Conservation (phyloP, 1,284 basidiomycete genomes). For the Trichosporon inkin region DNA sequence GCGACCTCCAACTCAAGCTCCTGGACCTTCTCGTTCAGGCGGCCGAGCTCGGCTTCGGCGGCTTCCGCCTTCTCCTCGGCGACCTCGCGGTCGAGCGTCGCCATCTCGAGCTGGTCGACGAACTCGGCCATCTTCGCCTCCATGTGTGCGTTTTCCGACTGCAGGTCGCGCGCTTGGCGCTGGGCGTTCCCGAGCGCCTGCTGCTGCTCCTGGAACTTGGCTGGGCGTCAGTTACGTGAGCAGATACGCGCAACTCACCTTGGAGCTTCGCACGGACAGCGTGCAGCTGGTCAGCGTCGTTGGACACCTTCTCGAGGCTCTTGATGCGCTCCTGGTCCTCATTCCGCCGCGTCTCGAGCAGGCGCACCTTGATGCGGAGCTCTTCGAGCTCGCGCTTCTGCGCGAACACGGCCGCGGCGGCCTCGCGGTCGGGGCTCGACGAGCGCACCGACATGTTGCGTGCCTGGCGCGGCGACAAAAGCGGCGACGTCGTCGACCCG, state of each 20-base stretch:
- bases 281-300: constrained; percentile 80
- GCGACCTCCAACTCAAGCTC: constrained; percentile 78
- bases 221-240: constrained; percentile 38
- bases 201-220: constrained; percentile 75
- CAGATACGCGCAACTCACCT: constrained; percentile 31
- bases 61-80: constrained; percentile 89
- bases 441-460: constrained; percentile 6
- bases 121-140: constrained; percentile 64
- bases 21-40: constrained; percentile 71
- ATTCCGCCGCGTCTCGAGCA: constrained; percentile 77
- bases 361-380: constrained; percentile 72
- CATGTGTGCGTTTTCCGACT: constrained; percentile 60
- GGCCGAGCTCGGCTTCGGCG: constrained; percentile 70
- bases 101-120: constrained; percentile 88
- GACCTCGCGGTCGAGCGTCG: constrained; percentile 92
- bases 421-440: constrained; percentile 21
- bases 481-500: background rate
- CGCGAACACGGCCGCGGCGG: constrained; percentile 25
- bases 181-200: constrained; percentile 67
- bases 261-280: constrained; percentile 80
- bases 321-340: constrained; percentile 80
- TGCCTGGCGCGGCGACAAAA: constrained; percentile 11
- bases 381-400: constrained; percentile 61
- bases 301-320: constrained; percentile 75
- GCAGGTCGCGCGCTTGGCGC: constrained; percentile 64